Percentiles rank a stretch among this genome's conserved stretches.
Conservation (phyloP, 345 rosid genomes). For the Gossypium australe region DNA sequence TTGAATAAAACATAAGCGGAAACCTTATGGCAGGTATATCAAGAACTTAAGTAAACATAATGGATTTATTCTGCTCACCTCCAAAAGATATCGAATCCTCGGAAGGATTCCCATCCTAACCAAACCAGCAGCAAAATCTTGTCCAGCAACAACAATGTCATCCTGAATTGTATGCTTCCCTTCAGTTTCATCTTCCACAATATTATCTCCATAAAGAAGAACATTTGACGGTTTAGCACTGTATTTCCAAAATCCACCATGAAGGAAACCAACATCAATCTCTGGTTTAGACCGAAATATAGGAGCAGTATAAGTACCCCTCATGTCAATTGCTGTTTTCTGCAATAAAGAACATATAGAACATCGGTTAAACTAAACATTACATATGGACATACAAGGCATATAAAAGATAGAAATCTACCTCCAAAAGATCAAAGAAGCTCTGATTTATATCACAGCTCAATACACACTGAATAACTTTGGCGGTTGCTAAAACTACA, state of each 20-base stretch:
- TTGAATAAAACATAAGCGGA: not conserved
- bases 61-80: slow-evolving; percentile 39
- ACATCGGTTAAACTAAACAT: slow-evolving; percentile 11
- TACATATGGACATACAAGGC: not conserved
- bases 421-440: slow-evolving; percentile 70
- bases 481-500: slow-evolving; percentile 71
- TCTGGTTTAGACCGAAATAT: slow-evolving; percentile 81
- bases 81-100: slow-evolving; percentile 63
- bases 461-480: slow-evolving; percentile 56
- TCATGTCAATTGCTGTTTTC: slow-evolving; percentile 42
- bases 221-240: slow-evolving; percentile 82
- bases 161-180: slow-evolving; percentile 72
- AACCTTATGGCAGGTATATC: not conserved
- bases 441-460: slow-evolving; percentile 61
- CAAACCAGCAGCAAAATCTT: slow-evolving; percentile 90
- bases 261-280: slow-evolving; percentile 68
- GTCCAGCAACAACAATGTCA: slow-evolving; percentile 75
- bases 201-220: slow-evolving; percentile 39
- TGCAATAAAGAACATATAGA: slow-evolving; percentile 28
- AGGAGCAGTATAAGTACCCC: slow-evolving; percentile 59
- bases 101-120: slow-evolving; percentile 86
- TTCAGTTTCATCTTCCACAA: slow-evolving; percentile 48
- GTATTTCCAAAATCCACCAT: slow-evolving; percentile 91
- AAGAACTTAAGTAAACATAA: not conserved
- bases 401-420: slow-evolving; percentile 22